A percentile compares a stretch with the other conserved stretches of the same genome.
Conservation (phyloP, 495 filamentous ascomycete genomes). For the Aspergillus nidulans region DNA sequence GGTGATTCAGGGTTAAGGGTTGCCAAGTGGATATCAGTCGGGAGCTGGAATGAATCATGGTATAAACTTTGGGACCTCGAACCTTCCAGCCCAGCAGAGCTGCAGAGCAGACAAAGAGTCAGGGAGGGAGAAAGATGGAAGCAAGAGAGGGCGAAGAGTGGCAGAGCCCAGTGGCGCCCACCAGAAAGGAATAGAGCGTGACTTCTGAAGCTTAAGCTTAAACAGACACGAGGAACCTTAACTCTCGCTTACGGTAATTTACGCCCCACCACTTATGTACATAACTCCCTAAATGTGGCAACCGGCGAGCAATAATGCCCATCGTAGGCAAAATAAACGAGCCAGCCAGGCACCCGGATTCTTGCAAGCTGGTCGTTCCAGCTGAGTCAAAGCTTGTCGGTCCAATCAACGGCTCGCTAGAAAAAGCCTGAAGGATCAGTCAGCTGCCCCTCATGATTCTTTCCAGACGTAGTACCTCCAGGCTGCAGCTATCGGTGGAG, state of each 20-base stretch:
- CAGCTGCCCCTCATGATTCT: neutral
- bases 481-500: neutral
- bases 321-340: constrained; percentile 14
- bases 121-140: neutral
- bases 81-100: neutral
- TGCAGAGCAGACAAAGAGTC: neutral
- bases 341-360: neutral
- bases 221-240: constrained; percentile 51
- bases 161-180: neutral
- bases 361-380: neutral
- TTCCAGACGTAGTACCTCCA: too few species aligned
- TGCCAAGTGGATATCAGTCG: too few species aligned
- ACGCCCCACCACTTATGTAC: too few species aligned
- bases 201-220: constrained; percentile 49
- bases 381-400: constrained; percentile 1
- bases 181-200: constrained; percentile 36
- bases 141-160: constrained; percentile 5
- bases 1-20: too few species aligned
- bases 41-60: neutral
- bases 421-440: neutral
- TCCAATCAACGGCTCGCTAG: neutral
- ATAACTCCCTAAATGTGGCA: too few species aligned
- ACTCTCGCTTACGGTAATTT: constrained; percentile 34
- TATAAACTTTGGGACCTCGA: neutral
- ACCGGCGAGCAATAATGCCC: too few species aligned